These are phyloP conservation scores for Pseudogymnoascus sp. DNA, from an alignment of 2,329 filamentous ascomycete genomes.

Conservation along the genomic window DNA sequence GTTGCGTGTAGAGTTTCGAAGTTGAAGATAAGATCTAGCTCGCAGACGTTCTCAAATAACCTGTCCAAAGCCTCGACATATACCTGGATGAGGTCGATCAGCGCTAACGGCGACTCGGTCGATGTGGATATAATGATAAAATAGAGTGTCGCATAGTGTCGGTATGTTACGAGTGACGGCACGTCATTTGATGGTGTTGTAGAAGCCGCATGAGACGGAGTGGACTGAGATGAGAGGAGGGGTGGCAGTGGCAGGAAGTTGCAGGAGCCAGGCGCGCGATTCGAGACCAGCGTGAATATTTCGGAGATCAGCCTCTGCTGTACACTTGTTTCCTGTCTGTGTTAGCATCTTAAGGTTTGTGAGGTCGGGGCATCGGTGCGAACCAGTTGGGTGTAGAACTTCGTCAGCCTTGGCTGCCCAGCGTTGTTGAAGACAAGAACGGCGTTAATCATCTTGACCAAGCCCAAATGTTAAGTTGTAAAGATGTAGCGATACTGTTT, in stretches of 20 bases:
- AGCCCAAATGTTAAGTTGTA: background rate
- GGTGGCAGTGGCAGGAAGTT: conserved; percentile 86
- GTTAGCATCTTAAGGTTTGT: conserved; percentile 11
- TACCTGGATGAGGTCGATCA: conserved; percentile 96
- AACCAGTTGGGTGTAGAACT: conserved; percentile 97
- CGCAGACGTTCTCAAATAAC: conserved; percentile 97
- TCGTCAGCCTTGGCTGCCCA: conserved; percentile 90
- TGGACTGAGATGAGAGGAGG: conserved; percentile 55
- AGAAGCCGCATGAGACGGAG: conserved; percentile 58
- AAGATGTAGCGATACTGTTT: background rate
- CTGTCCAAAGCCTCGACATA: conserved; percentile 94
- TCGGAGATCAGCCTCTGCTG: conserved; percentile 95
- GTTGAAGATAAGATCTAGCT: conserved; percentile 97
- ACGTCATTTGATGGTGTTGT: conserved; percentile 70
- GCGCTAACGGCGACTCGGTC: conserved; percentile 88
- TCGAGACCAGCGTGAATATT: conserved; percentile 92
- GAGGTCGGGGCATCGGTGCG: conserved; percentile 19
- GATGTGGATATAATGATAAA: conserved; percentile 98
- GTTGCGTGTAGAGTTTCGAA: conserved; percentile 94
- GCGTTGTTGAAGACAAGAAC: conserved; percentile 98
- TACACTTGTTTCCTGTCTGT: conserved; percentile 79
- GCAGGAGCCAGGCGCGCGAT: conserved; percentile 84
- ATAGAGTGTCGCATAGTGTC: conserved; percentile 95
- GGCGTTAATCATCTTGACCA: conserved; percentile 81
- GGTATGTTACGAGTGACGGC: conserved; percentile 92